Evolutionary conservation across 2,329 filamentous ascomycete species (phyloP), one percentile per base, ranked within the genome.

Genomic region (Cladosporium oxysporum): DNA sequence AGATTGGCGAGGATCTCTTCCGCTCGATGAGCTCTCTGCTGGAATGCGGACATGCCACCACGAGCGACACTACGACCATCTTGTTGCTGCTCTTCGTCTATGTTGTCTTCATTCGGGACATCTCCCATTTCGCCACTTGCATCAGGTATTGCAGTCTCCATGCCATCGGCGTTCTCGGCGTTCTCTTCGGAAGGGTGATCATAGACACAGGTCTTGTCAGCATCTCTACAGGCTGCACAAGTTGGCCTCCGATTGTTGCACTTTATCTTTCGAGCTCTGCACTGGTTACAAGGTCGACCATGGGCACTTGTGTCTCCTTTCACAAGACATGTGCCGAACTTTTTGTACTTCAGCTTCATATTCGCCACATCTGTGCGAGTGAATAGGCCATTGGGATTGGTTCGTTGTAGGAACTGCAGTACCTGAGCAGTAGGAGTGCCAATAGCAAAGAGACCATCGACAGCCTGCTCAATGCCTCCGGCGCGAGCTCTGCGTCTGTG

Each of bases 351-450:
- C 33, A 74, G 70, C 69, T 76, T 76, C 75, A 76, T 75, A 59
- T 76, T 76, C n/a, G 73, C 73, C 18, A 76, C 75, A 55, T 76
- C 75, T 1, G 74, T 75, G 29, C 73, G 68, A 7, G 74, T 76
- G 69, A 76, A 76, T 2, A 76, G 69, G 1, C 75, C 75, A 37
- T 74, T 70, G 12, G 74, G 74, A 62, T 76, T 70, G 3, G 73
- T 76, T 21, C 68, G 65, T 62, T 76, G 72, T 49, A 76, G 55
- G 57, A 76, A 76, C 41, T 72, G 71, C 66, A 76, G 57, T 44
- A 76, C 73, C 61, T 76, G 73, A 23, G 68, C 66, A 2, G 73
- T 75, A 26, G 69, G 68, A 5, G 73, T 75, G n/a, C 71, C 71
- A 44, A 76, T 74, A 5, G 69, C 71, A 44, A 76, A 75, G 1